These are phyloP conservation scores for Lotus japonicus DNA, from an alignment of 306 rosid species.

Conservation along the genomic window DNA sequence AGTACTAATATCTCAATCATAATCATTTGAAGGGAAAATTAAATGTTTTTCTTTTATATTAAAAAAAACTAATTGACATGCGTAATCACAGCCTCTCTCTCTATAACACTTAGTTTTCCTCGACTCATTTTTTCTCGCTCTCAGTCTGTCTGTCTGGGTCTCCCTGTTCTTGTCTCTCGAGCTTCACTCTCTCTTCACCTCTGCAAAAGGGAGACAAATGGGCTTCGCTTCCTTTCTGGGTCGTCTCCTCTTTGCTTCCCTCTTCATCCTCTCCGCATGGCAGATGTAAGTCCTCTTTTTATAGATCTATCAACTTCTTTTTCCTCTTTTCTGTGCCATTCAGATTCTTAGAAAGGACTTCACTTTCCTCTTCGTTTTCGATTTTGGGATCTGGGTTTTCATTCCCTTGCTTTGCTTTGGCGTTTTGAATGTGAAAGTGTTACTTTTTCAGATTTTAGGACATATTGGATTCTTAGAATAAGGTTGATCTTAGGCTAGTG, in stretches of 20 bases:
- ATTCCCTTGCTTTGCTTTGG: not conserved
- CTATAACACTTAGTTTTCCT: not conserved
- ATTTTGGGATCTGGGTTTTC: not conserved
- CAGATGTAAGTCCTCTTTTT: constrained; percentile 46
- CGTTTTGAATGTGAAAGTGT: not conserved
- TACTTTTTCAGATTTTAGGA: too few species aligned
- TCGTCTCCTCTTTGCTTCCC: constrained; percentile 74
- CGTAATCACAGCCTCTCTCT: not conserved
- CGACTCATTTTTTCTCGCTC: not conserved
- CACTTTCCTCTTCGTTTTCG: not conserved
- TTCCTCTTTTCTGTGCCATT: not conserved
- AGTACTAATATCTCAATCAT: too few species aligned
- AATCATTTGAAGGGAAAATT: too few species aligned
- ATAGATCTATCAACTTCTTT: constrained; percentile 21
- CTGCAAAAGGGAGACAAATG: constrained; percentile 38
- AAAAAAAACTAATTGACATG: not conserved
- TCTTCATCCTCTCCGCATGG: constrained; percentile 84
- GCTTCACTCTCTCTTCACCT: not conserved
- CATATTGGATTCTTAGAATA: too few species aligned
- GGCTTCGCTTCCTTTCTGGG: constrained; percentile 75
- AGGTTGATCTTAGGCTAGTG: not conserved
- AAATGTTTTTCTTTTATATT: too few species aligned
- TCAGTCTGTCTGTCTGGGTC: not conserved
- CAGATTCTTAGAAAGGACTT: not conserved
- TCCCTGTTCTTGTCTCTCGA: constrained; percentile 6